A percentile compares a stretch with the other conserved stretches of the same genome.
These are phyloP conservation scores for Mortierella sp. DNA, from an alignment of 371 early-diverging fungal genomes.

Conservation along the genomic window DNA sequence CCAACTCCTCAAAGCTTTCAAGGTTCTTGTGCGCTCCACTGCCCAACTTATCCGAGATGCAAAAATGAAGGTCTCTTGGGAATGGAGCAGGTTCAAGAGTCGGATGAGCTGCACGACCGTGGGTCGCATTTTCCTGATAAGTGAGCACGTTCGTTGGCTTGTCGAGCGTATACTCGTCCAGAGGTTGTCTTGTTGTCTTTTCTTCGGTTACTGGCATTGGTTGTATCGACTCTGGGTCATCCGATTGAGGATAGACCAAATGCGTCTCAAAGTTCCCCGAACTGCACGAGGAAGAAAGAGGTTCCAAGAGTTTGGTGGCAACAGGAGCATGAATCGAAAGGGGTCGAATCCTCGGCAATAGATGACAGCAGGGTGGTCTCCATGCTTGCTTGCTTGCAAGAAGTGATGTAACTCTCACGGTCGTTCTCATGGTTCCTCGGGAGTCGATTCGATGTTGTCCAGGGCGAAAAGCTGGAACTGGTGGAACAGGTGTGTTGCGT, in stretches of 20 bases:
- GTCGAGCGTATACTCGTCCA: no score
- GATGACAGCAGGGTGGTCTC: not conserved
- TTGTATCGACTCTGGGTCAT: no score
- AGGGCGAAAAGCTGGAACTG: no score
- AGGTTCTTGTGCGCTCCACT: conserved; percentile 26
- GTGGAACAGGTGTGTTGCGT: no score
- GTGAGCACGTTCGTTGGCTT: not conserved
- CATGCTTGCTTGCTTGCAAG: conserved; percentile 11
- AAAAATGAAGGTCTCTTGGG: conserved; percentile 33
- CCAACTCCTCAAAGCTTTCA: conserved; percentile 20
- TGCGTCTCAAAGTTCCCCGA: no score
- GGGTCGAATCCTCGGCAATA: conserved; percentile 3
- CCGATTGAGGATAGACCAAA: no score
- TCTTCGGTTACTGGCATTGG: no score
- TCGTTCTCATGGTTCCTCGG: conserved; percentile 11
- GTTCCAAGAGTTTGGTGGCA: conserved; percentile 4
- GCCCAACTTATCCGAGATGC: conserved; percentile 10
- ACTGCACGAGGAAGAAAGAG: not conserved
- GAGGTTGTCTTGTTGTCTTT: no score
- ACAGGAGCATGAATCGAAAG: conserved; percentile 5
- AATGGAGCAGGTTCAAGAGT: conserved; percentile 43
- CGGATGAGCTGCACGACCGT: not conserved
- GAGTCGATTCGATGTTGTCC: no score
- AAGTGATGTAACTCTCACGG: conserved; percentile 1
- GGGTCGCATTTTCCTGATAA: conserved; percentile 14